Base-by-base conservation (phyloP, 2,329 filamentous ascomycete species). In the Arthrobotrys pseudoclavata region DNA sequence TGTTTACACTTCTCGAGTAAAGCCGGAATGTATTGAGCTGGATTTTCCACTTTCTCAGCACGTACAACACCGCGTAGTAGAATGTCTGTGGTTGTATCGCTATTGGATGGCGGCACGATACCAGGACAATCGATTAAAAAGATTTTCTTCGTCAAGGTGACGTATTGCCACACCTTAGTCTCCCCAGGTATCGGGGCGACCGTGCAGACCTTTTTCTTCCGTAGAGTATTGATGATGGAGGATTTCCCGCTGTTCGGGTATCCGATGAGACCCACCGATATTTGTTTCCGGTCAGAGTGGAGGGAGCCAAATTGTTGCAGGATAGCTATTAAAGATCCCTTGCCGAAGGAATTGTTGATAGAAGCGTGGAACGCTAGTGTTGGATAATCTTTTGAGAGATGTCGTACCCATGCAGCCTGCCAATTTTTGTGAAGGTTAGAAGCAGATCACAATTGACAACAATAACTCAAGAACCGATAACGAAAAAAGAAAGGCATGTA, bases 101-200 rank as follows among this genome's bases (percentile, higher is more conserved):
- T 89, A 79, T 89, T 89, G 80, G 92, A 96, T 0, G 96, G 95
- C 3, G 96, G 96, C 0, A 98, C 96, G 47, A 99, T 94, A 84
- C 96, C 96, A 45, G 96, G 96, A 82, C 95, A 98, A 82, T 99
- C 96, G 81, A 99, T 98, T 68, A 99, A 88, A 84, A 95, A 94
- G 64, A 97, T 97, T 67, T 93, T 88, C 85, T 94, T 96, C 92
- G 97, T 97, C 76, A 98, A 85, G 1, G 94, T 97, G 80, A 97
- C 93, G 82, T 97, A 97, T 83, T 97, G 95, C 95, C 96, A 98
- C 31, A 97, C 92, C 85, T 97, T 98, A 37, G 95, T 98, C 86
- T 97, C 94, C 13, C 94, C 96, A 5, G 96, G 95, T 79, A 98
- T 97, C 4, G 95, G 96, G 5, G 96, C 96, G 2, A 97, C 93